Evolutionary conservation across 495 filamentous ascomycete genomes (phyloP).

Genomic region (Penicillium crystallinum): DNA sequence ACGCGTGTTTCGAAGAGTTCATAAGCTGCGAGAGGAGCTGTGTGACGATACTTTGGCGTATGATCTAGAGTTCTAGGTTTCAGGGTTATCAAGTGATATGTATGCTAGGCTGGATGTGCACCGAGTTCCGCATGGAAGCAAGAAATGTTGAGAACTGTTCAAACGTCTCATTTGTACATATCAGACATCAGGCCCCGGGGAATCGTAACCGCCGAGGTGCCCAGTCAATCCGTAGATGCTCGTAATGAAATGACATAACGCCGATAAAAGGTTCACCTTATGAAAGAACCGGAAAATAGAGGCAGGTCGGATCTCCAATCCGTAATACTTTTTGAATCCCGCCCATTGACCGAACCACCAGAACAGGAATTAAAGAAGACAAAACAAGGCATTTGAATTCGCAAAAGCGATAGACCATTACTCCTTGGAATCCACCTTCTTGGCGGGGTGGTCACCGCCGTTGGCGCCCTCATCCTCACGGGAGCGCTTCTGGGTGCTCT

Average conservation of each 20-base stretch:
- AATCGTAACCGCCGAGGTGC: not conserved
- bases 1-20: slow-evolving; percentile 27
- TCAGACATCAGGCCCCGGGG: not conserved
- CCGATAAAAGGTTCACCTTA: slow-evolving; percentile 17
- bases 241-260: slow-evolving; percentile 19
- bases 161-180: slow-evolving; percentile 8
- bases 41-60: slow-evolving; percentile 44
- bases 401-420: slow-evolving; percentile 11
- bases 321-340: slow-evolving; percentile 23
- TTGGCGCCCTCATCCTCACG: slow-evolving; percentile 38
- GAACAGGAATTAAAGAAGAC: slow-evolving; percentile 17
- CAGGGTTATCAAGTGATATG: not conserved
- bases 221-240: slow-evolving; percentile 9
- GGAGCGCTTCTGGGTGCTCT: slow-evolving; percentile 48
- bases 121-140: not conserved
- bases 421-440: slow-evolving; percentile 49
- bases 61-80: slow-evolving; percentile 37
- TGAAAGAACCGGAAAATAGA: slow-evolving; percentile 6
- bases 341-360: slow-evolving; percentile 13
- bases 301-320: slow-evolving; percentile 15
- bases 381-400: not conserved
- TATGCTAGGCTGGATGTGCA: not conserved
- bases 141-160: not conserved
- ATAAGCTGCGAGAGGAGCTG: slow-evolving; percentile 38
- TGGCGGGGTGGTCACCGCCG: slow-evolving; percentile 36